Evolutionary conservation across 2,329 filamentous ascomycete genomes (phyloP), one percentile per base, ranked within the genome.

Genomic region (Chaetomium olivaceum): DNA sequence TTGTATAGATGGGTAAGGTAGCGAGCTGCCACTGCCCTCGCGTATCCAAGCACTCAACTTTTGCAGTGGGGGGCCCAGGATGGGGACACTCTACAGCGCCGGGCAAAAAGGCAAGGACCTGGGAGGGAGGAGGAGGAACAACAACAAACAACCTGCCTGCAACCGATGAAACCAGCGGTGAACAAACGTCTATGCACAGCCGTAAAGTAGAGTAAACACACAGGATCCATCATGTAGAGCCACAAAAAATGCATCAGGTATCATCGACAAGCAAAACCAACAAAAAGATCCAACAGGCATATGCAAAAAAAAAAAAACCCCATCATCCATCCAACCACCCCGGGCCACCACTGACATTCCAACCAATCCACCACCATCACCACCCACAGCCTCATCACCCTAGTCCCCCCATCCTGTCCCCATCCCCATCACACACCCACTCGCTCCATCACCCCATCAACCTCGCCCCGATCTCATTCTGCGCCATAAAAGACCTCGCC

Each of bases 401-500:
- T 7, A 9, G n/a, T n/a, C n/a, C n/a, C n/a, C n/a, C n/a, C n/a
- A n/a, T n/a, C n/a, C n/a, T n/a, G n/a, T n/a, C 29, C 31, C 4
- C 27, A 29, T 29, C 27, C n/a, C 0, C 39, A 59, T 25, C 12
- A 33, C 33, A 36, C 33, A 36, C 11, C 1, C 39, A 59, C 14
- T 7, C 2, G 16, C 3, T 23, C 51, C 36, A 6, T 57, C 65
- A 61, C 5, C 68, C 66, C 68, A 68, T 68, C 59, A 68, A 8
- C 36, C 69, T 64, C 16, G 54, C 64, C 19, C 66, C 66, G n/a
- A 74, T 73, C 69, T 73, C 74, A 54, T 75, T 73, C 79, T 96
- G 91, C 69, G 89, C 85, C 76, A 97, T 80, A 78, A 94, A 93
- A 76, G 89, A 90, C 75, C 87, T 89, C 23, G 94, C 94, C 71